A percentile compares a stretch with the other conserved stretches of the same genome.
Evolutionary conservation across 768 basidiomycete species (phyloP).

Genomic region (Podaxis mareebaensis): DNA sequence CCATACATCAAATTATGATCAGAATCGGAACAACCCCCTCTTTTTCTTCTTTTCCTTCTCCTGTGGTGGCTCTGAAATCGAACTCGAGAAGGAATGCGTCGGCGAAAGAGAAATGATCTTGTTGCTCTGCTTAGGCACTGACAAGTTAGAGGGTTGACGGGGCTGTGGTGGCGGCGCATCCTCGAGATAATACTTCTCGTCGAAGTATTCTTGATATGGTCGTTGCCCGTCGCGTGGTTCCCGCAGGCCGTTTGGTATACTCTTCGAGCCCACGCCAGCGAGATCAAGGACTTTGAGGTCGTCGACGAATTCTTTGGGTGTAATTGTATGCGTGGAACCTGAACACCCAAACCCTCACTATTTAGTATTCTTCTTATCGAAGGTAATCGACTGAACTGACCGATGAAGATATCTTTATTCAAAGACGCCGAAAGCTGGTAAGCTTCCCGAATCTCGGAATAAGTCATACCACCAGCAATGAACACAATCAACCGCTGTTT

Average conservation of each 20-base stretch:
- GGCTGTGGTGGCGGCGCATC: constrained; percentile 59
- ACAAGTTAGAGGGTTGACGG: constrained; percentile 34
- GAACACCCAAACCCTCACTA: not conserved
- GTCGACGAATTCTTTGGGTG: constrained; percentile 81
- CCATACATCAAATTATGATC: constrained; percentile 15
- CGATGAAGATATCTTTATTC: constrained; percentile 90
- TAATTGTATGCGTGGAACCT: constrained; percentile 91
- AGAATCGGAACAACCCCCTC: constrained; percentile 70
- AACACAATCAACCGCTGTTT: constrained; percentile 86
- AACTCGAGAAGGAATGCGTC: constrained; percentile 51
- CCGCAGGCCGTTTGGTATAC: constrained; percentile 67
- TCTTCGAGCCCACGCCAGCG: constrained; percentile 79
- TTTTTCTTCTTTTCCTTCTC: constrained; percentile 80
- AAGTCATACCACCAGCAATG: constrained; percentile 93
- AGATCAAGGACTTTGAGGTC: constrained; percentile 87
- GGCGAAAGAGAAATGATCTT: constrained; percentile 47
- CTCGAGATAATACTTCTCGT: constrained; percentile 71
- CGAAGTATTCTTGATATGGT: constrained; percentile 75
- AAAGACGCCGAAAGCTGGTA: constrained; percentile 75
- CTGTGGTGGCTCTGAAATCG: constrained; percentile 39
- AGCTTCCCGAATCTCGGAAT: constrained; percentile 89
- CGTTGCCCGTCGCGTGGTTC: constrained; percentile 46
- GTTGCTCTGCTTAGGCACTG: constrained; percentile 34
- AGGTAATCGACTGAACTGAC: constrained; percentile 37
- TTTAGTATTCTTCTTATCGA: not conserved